A percentile compares a stretch with the other conserved stretches of the same genome.
Evolutionary conservation across 2,329 filamentous ascomycete genomes (phyloP).

Genomic region (Hypomyces perniciosus): DNA sequence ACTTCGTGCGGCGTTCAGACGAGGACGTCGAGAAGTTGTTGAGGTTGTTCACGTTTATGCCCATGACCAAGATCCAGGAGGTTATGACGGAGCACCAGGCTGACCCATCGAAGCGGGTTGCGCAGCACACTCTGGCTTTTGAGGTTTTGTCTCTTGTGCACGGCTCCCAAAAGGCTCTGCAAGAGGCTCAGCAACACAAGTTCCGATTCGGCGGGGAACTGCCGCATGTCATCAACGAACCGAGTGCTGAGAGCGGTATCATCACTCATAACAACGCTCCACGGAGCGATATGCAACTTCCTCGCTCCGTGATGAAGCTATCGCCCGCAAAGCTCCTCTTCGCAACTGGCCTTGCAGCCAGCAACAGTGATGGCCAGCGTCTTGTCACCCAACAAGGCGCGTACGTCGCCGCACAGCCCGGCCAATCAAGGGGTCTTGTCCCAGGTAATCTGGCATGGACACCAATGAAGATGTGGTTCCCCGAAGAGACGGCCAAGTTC

Average conservation of each 20-base stretch:
- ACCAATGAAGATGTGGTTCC: slow-evolving; percentile 53
- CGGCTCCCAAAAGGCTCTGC: slow-evolving; percentile 56
- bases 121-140: slow-evolving; percentile 76
- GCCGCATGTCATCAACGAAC: slow-evolving; percentile 26
- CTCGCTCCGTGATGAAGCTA: slow-evolving; percentile 48
- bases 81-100: slow-evolving; percentile 62
- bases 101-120: slow-evolving; percentile 65
- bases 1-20: slow-evolving; percentile 79
- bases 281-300: slow-evolving; percentile 52
- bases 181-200: slow-evolving; percentile 52
- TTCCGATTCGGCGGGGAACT: slow-evolving; percentile 39
- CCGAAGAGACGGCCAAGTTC: slow-evolving; percentile 52
- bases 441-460: slow-evolving; percentile 53
- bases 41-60: slow-evolving; percentile 86
- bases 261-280: slow-evolving; percentile 43
- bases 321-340: slow-evolving; percentile 55
- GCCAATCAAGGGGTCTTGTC: slow-evolving; percentile 37
- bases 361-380: slow-evolving; percentile 52
- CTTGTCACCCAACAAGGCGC: slow-evolving; percentile 49
- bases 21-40: slow-evolving; percentile 74
- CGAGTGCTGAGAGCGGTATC: slow-evolving; percentile 24
- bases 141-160: slow-evolving; percentile 81
- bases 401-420: slow-evolving; percentile 53
- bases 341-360: slow-evolving; percentile 53
- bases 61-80: slow-evolving; percentile 58